Evolutionary conservation across 805 yeast genomes (phyloP).

Genomic region (Cyberlindnera suaveolens): DNA sequence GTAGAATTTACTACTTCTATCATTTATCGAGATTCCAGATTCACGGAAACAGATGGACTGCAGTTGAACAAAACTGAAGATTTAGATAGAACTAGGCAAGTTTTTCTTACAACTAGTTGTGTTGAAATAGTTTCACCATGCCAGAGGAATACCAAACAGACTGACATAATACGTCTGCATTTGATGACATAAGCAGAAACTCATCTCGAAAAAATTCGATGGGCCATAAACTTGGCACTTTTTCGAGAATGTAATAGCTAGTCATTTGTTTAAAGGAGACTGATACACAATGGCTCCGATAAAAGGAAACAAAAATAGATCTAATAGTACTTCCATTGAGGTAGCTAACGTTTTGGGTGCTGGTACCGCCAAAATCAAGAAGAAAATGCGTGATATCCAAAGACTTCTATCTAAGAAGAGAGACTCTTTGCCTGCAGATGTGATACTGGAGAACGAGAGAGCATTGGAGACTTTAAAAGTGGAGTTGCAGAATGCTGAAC

Average conservation of each 20-base stretch:
- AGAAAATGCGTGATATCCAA: constrained; percentile 81
- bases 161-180: no score
- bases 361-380: constrained; percentile 56
- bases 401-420: constrained; percentile 52
- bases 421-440: constrained; percentile 56
- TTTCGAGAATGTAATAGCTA: background rate
- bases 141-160: no score
- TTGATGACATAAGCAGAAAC: background rate
- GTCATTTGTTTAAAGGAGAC: background rate
- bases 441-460: constrained; percentile 67
- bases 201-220: no score
- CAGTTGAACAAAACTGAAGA: no score
- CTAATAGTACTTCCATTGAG: constrained; percentile 9
- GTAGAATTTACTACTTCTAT: no score
- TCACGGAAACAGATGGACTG: no score
- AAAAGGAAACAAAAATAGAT: constrained; percentile 7
- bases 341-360: constrained; percentile 30
- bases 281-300: constrained; percentile 13
- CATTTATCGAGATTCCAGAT: no score
- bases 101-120: no score
- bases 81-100: no score
- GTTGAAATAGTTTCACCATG: no score
- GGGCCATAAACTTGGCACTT: no score
- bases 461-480: constrained; percentile 57
- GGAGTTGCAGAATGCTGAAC: constrained; percentile 47